These are phyloP conservation scores for Chrysoporthe austroafricana DNA, from an alignment of 2,329 filamentous ascomycete species.

Conservation along the genomic window DNA sequence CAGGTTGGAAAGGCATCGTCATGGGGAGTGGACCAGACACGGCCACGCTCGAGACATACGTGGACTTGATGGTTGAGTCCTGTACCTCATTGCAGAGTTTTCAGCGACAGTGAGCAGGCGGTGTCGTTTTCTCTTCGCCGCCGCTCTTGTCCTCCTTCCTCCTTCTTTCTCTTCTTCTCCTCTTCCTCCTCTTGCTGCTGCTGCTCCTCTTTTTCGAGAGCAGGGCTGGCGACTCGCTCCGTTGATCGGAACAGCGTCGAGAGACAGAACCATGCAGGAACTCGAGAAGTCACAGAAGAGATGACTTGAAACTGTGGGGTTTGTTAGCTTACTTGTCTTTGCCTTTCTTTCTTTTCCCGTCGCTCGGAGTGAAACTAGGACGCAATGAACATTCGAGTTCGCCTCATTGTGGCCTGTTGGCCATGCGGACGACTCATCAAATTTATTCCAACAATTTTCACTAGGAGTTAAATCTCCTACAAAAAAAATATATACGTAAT, in stretches of 20 bases:
- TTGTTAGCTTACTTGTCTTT: not conserved
- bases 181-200: not conserved
- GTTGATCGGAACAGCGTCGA: not conserved
- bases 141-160: not conserved
- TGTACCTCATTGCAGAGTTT: not conserved
- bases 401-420: not conserved
- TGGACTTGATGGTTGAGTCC: not conserved
- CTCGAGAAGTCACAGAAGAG: not conserved
- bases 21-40: not conserved
- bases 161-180: not conserved
- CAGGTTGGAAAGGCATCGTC: not conserved
- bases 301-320: not conserved
- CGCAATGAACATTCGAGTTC: not conserved
- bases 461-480: too few species aligned
- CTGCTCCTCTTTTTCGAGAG: not conserved
- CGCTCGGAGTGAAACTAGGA: not conserved
- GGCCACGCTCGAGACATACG: not conserved
- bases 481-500: too few species aligned
- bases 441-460: not conserved
- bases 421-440: not conserved
- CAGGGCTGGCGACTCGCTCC: not conserved
- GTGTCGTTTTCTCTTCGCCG: not conserved
- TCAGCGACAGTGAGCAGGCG: not conserved
- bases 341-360: not conserved
- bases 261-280: not conserved